phyloP scores from a whole-genome alignment of 2,329 filamentous ascomycete species.

The Tricladium varicosporioides region DNA sequence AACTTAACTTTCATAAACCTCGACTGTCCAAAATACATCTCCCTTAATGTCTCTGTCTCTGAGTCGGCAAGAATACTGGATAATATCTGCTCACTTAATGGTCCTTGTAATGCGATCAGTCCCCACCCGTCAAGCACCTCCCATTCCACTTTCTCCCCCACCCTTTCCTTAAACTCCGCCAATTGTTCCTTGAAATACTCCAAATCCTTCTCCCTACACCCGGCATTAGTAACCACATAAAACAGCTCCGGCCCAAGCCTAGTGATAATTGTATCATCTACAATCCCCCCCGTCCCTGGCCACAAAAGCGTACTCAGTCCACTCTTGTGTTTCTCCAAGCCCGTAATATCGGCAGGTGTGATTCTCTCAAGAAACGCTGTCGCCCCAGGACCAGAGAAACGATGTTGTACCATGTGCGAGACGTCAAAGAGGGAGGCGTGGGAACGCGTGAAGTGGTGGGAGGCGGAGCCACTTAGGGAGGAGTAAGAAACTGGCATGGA shows the following conservation, averaged over 20 bases:
- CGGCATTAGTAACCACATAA: constrained; percentile 95
- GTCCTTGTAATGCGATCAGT: constrained; percentile 87
- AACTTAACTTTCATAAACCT: constrained; percentile 64
- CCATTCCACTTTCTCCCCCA: constrained; percentile 62
- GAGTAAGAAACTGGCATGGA: constrained; percentile 90
- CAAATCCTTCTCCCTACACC: constrained; percentile 84
- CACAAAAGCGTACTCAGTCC: constrained; percentile 84
- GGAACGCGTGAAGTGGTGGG: constrained; percentile 84
- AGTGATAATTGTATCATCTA: constrained; percentile 92
- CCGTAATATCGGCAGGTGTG: constrained; percentile 71
- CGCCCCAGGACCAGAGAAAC: constrained; percentile 77
- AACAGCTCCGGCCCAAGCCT: constrained; percentile 71
- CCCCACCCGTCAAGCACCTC: constrained; percentile 70
- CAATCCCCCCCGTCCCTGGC: constrained; percentile 79
- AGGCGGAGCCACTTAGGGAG: constrained; percentile 73
- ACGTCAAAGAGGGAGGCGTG: constrained; percentile 94
- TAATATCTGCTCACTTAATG: constrained; percentile 69
- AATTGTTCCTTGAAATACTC: constrained; percentile 73
- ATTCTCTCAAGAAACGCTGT: constrained; percentile 78
- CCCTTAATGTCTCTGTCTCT: constrained; percentile 53
- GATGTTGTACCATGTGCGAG: constrained; percentile 93
- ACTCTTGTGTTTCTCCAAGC: constrained; percentile 65
- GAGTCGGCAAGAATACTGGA: constrained; percentile 55
- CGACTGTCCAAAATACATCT: constrained; percentile 80
- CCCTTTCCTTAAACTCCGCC: constrained; percentile 52